Evolutionary conservation across 2,329 filamentous ascomycete genomes (phyloP).

Genomic region (Talaromyces marneffei): DNA sequence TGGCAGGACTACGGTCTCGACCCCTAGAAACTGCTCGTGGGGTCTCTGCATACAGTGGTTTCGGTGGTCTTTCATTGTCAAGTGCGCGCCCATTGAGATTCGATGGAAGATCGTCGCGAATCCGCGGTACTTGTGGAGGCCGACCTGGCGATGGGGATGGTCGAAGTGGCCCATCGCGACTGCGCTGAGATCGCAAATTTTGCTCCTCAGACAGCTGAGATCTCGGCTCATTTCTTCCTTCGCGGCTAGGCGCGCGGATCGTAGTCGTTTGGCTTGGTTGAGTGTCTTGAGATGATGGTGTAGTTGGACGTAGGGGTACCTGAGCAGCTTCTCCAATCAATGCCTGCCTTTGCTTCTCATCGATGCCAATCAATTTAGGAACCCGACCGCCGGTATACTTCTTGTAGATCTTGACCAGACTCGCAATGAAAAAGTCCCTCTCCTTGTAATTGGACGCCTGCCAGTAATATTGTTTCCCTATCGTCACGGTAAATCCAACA

Average conservation of each 20-base stretch:
- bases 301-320: constrained; percentile 19
- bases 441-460: constrained; percentile 88
- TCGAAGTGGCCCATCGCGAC: constrained; percentile 37
- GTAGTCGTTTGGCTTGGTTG: constrained; percentile 27
- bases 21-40: constrained; percentile 16
- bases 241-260: constrained; percentile 33
- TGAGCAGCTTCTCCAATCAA: constrained; percentile 52
- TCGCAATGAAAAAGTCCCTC: constrained; percentile 97
- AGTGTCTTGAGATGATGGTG: constrained; percentile 25
- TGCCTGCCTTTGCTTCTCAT: constrained; percentile 68
- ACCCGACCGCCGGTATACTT: constrained; percentile 88
- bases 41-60: constrained; percentile 5
- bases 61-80: neutral
- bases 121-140: constrained; percentile 1
- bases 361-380: constrained; percentile 77
- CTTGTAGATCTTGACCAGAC: constrained; percentile 88
- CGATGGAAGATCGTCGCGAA: constrained; percentile 3
- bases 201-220: constrained; percentile 34
- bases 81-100: constrained; percentile 1
- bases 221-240: constrained; percentile 28
- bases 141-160: constrained; percentile 24
- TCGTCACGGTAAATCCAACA: constrained; percentile 77
- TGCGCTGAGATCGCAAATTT: constrained; percentile 30
- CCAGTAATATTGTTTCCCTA: constrained; percentile 97
- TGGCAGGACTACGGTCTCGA: constrained; percentile 19